Conservation (phyloP, 345 rosid species). For the Salix dunnii region DNA sequence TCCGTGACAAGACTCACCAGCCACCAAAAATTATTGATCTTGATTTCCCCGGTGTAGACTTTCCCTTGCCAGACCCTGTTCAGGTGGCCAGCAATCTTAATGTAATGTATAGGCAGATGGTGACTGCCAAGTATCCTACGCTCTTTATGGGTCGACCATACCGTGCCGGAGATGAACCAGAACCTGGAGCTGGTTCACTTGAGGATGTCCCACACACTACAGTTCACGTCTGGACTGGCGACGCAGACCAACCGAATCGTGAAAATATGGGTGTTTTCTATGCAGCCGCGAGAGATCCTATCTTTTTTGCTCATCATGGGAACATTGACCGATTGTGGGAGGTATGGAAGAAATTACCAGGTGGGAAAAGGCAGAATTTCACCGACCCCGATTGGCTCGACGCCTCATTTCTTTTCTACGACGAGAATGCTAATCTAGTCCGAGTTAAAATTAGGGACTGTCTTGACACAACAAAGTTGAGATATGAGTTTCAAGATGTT, state of each 20-base stretch:
- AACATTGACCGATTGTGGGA: conserved; percentile 66
- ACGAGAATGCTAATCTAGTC: conserved; percentile 54
- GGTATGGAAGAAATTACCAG: conserved; percentile 50
- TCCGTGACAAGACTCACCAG: conserved; percentile 37
- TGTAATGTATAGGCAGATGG: conserved; percentile 63
- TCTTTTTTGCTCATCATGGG: conserved; percentile 55
- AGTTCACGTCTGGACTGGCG: conserved; percentile 55
- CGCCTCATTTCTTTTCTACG: conserved; percentile 48
- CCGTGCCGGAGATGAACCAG: conserved; percentile 49
- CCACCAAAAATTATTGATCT: conserved; percentile 43
- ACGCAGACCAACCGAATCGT: conserved; percentile 34
- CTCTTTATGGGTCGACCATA: conserved; percentile 51
- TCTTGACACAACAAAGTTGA: conserved; percentile 31
- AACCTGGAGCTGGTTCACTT: conserved; percentile 49
- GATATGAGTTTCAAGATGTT: conserved; percentile 47
- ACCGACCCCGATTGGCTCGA: conserved; percentile 55
- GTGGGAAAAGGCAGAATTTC: conserved; percentile 42
- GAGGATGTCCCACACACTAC: conserved; percentile 58
- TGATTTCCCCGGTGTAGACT: conserved; percentile 32
- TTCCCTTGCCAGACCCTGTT: conserved; percentile 10
- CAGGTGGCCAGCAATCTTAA: conserved; percentile 34
- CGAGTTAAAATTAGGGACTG: conserved; percentile 56
- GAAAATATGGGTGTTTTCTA: conserved; percentile 69
- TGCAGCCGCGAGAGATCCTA: conserved; percentile 59
- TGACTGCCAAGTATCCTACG: conserved; percentile 37